phyloP scores from a whole-genome alignment of 2,329 filamentous ascomycete genomes.

The Fusarium nurragi region DNA sequence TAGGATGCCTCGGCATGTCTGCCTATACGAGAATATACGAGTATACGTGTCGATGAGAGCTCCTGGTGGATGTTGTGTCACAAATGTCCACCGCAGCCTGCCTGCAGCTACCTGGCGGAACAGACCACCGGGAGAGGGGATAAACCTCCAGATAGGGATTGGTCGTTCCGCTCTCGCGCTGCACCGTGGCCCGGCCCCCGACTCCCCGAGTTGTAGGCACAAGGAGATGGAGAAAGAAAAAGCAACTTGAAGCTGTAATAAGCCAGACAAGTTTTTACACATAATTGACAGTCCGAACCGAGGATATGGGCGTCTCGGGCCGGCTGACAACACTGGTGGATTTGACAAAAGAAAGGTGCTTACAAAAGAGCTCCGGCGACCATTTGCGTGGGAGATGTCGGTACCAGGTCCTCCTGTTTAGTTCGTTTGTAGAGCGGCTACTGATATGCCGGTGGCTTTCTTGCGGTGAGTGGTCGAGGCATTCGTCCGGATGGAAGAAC shows the following conservation, averaged over 20 bases:
- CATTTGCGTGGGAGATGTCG: not conserved
- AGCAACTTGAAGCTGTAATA: constrained; percentile 12
- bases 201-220: not conserved
- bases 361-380: constrained; percentile 24
- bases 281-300: not conserved
- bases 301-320: not conserved
- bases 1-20: constrained; percentile 34
- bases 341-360: constrained; percentile 21
- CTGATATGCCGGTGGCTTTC: constrained; percentile 9
- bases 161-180: constrained; percentile 1
- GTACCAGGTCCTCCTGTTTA: not conserved
- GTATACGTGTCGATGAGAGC: not conserved
- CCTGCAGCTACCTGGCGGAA: constrained; percentile 19
- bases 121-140: not conserved
- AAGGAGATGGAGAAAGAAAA: constrained; percentile 10
- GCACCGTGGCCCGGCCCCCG: not conserved
- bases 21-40: not conserved
- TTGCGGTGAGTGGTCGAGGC: constrained; percentile 28
- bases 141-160: not conserved
- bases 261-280: not conserved
- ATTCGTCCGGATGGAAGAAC: not conserved
- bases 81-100: not conserved
- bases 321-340: constrained; percentile 19
- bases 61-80: not conserved
- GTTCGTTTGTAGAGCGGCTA: not conserved